These are phyloP conservation scores for Hortiboletus rubellus DNA, from an alignment of 1,284 basidiomycete genomes.

Conservation along the genomic window DNA sequence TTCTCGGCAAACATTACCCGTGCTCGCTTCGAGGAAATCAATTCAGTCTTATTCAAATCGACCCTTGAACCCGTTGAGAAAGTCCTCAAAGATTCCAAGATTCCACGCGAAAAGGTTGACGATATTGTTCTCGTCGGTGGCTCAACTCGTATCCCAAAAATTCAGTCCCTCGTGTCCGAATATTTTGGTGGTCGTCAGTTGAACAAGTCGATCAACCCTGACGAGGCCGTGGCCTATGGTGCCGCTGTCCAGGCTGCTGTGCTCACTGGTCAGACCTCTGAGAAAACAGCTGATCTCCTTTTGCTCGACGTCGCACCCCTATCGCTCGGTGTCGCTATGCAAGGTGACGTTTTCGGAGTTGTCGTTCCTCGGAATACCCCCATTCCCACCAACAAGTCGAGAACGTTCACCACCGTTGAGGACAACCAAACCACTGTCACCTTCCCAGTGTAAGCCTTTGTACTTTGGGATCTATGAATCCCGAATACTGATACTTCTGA, in stretches of 20 bases:
- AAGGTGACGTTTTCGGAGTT: constrained; percentile 95
- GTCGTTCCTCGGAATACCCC: constrained; percentile 97
- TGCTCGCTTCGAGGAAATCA: constrained; percentile 99
- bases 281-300: constrained; percentile 93
- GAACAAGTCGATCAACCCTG: constrained; percentile 99
- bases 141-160: constrained; percentile 99
- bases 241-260: constrained; percentile 97
- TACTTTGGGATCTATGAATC: neutral
- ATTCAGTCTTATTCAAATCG: constrained; percentile 91
- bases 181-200: constrained; percentile 96
- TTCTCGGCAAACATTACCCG: constrained; percentile 97
- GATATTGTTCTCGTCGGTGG: constrained; percentile 99
- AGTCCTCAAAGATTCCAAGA: constrained; percentile 99
- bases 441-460: constrained; percentile 80
- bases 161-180: constrained; percentile 97
- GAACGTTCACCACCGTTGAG: constrained; percentile 96
- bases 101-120: constrained; percentile 95
- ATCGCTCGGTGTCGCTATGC: constrained; percentile 98
- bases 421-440: constrained; percentile 98
- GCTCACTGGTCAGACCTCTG: constrained; percentile 94
- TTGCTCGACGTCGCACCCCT: constrained; percentile 95
- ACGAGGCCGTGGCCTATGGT: constrained; percentile 94
- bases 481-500: constrained; percentile 10
- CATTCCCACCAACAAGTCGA: constrained; percentile 95
- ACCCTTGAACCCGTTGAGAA: constrained; percentile 99